Conservation (phyloP, 1,284 basidiomycete species). For the Phenoliferia sp. region DNA sequence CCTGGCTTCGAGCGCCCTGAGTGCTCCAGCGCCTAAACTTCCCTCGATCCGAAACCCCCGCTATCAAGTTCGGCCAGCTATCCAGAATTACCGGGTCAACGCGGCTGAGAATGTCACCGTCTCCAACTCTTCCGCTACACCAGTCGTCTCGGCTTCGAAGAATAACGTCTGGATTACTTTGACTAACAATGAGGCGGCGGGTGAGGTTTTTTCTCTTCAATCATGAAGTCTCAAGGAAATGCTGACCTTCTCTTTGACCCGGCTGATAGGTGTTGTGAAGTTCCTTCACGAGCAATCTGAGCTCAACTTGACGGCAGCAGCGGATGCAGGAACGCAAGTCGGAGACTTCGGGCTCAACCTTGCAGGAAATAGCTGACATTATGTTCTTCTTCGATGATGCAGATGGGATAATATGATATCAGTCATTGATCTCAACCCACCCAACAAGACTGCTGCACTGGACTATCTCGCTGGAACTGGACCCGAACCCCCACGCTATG, state of each 20-base stretch:
- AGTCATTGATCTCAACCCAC: constrained; percentile 37
- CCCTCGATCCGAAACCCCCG: background rate
- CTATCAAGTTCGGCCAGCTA: background rate
- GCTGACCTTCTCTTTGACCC: background rate
- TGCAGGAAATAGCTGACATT: background rate
- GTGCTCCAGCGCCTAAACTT: background rate
- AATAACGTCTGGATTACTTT: constrained; percentile 38
- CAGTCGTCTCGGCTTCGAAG: constrained; percentile 31
- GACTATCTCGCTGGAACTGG: constrained; percentile 22
- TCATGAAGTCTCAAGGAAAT: background rate
- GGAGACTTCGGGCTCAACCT: background rate
- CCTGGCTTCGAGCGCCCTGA: background rate
- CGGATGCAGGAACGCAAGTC: constrained; percentile 31
- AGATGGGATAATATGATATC: constrained; percentile 40
- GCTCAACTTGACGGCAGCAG: constrained; percentile 40
- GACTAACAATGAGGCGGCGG: constrained; percentile 38
- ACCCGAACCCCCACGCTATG: constrained; percentile 34
- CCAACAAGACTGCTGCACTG: constrained; percentile 36
- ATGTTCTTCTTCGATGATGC: background rate
- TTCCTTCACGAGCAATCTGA: constrained; percentile 36
- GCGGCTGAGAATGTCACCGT: background rate
- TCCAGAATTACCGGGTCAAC: background rate
- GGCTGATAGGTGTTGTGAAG: constrained; percentile 23
- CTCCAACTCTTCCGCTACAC: background rate
- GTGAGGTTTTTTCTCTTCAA: background rate